A percentile compares a stretch with the other conserved stretches of the same genome.
Evolutionary conservation across 192 early-diverging fungal species (phyloP).

Genomic region (Glomus cerebriforme): DNA sequence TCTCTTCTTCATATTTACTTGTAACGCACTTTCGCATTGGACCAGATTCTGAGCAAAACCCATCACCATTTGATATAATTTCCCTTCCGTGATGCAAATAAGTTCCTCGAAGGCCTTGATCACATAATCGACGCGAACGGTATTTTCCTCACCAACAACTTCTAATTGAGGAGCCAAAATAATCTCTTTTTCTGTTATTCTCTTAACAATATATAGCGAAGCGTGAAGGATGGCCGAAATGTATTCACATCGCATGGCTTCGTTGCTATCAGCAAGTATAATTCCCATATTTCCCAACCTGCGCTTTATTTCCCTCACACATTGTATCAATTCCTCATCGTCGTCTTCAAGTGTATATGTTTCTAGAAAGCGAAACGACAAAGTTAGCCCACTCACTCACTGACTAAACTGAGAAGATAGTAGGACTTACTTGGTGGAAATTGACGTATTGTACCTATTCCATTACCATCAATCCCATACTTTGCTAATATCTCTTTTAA

Average conservation of each 20-base stretch:
- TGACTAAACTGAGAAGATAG: not conserved
- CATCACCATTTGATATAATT: not conserved
- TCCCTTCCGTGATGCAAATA: slow-evolving; percentile 1
- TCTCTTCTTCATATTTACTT: slow-evolving; percentile 11
- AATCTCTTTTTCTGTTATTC: not conserved
- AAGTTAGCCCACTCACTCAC: no score
- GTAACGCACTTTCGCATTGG: not conserved
- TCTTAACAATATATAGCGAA: not conserved
- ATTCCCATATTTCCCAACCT: no score
- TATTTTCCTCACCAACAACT: slow-evolving; percentile 4
- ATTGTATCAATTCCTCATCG: not conserved
- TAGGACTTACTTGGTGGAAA: not conserved
- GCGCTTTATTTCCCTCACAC: not conserved
- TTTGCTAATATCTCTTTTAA: not conserved
- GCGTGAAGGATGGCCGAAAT: slow-evolving; percentile 12
- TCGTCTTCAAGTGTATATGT: not conserved
- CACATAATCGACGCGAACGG: slow-evolving; percentile 9
- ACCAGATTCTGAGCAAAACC: not conserved
- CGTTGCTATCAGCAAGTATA: not conserved
- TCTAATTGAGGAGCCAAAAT: not conserved
- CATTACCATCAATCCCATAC: slow-evolving; percentile 4
- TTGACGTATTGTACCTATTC: no score
- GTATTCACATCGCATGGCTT: slow-evolving; percentile 8
- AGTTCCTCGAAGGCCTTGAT: not conserved
- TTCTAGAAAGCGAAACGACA: not conserved